phyloP scores from a whole-genome alignment of 2,329 filamentous ascomycete species.

The Fusarium illudens region DNA sequence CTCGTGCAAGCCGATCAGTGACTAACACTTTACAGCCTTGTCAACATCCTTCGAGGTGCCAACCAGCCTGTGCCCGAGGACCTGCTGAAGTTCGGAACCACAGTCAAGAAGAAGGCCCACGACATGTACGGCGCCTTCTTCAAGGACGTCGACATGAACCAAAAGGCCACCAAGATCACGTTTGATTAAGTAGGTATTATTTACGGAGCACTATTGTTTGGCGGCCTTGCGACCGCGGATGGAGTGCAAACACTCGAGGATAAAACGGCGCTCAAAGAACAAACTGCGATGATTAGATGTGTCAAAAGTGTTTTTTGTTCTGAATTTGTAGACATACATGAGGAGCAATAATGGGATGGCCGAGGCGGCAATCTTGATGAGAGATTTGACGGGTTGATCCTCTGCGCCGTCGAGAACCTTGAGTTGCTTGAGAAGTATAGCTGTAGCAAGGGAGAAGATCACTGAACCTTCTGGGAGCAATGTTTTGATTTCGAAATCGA shows the following conservation, averaged over 20 bases:
- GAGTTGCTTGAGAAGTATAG: conserved; percentile 40
- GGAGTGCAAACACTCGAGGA: conserved; percentile 59
- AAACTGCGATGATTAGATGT: conserved; percentile 53
- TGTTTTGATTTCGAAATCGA: conserved; percentile 39
- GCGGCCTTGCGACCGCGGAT: conserved; percentile 48
- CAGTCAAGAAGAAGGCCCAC: conserved; percentile 98
- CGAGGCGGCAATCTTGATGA: conserved; percentile 59
- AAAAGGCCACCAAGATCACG: conserved; percentile 89
- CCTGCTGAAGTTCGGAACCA: conserved; percentile 93
- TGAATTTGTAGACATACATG: conserved; percentile 63
- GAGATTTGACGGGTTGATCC: conserved; percentile 42
- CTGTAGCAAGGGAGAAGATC: conserved; percentile 41
- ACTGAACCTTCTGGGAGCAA: conserved; percentile 44
- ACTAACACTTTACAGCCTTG: conserved; percentile 64
- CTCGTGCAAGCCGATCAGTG: neutral
- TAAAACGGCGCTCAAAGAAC: conserved; percentile 63
- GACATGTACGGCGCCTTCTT: conserved; percentile 95
- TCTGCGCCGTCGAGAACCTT: conserved; percentile 37
- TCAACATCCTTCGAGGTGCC: conserved; percentile 95
- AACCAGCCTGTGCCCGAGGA: conserved; percentile 91
- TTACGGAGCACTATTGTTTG: conserved; percentile 39
- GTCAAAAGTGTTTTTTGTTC: conserved; percentile 26
- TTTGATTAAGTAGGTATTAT: conserved; percentile 68
- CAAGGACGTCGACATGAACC: conserved; percentile 85
- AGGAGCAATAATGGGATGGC: conserved; percentile 62